Base-by-base conservation (phyloP, 108 stramenopile genomes). In the Skeletonema menzelii region DNA sequence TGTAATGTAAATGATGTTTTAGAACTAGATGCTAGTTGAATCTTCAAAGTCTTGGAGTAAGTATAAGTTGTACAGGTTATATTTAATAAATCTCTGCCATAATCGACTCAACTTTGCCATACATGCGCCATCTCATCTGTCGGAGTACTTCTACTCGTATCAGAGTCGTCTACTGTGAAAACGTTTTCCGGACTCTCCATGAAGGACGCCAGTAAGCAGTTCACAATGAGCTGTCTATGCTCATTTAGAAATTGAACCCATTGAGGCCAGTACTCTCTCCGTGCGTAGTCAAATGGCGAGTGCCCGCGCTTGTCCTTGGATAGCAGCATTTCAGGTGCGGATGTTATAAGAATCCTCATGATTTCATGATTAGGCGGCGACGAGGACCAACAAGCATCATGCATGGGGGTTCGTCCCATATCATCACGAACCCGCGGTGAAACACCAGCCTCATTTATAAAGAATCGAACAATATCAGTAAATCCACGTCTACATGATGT, bases 251-350 rank as follows among this genome's bases (percentile, higher is more conserved):
- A 75, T 1, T 37, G 27, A 59, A 63, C 42, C 82, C 83, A 87
- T 59, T 80, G 69, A 22, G 76, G 72, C 83, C 88, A 88, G 40
- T 93, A 74, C 58, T 89, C 84, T 47, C 75, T 75, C n/a, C 88
- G 76, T 19, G 86, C 87, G 63, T 93, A 93, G 59, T 87, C 85
- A 75, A 91, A 91, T 8, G 90, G 90, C 2, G 92, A 88, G 68
- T 86, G 86, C 5, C 90, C 90, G n/a, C 90, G 70, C 20, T 79
- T 78, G 79, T 93, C 92, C 61, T 73, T 72, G 58, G 86, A 67
- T 6, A 90, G 59, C 4, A 93, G 68, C 34, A 87, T 59, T 38
- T 82, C 84, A 12, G 88, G 87, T 14, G 89, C 79, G 19, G 53
- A 34, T 13, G 27, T 22, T 19, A 80, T 80, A 1, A 80, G 40